Percentiles rank a stretch among this genome's conserved stretches.
Evolutionary conservation across 148 eudicot species (phyloP).

Genomic region (Rheum nobile): DNA sequence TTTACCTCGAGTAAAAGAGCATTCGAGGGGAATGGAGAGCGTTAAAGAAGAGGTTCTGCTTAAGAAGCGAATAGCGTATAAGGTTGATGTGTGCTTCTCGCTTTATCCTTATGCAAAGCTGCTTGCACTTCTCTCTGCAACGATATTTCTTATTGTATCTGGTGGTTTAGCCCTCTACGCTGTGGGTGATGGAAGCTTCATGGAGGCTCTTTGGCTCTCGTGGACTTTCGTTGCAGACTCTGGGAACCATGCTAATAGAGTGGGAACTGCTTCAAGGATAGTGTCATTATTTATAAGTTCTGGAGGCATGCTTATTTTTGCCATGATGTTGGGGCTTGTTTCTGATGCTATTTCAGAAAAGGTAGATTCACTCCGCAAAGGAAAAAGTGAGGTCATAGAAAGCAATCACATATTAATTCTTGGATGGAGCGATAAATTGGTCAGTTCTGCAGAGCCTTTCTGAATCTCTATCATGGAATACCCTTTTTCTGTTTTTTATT

Average conservation of each 20-base stretch:
- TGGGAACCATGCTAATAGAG: constrained; percentile 88
- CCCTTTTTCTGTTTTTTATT: background rate
- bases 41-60: constrained; percentile 69
- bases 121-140: constrained; percentile 83
- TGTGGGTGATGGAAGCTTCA: constrained; percentile 60
- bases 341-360: constrained; percentile 97
- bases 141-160: constrained; percentile 75
- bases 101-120: constrained; percentile 89
- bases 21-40: constrained; percentile 30
- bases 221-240: constrained; percentile 96
- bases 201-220: constrained; percentile 89
- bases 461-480: background rate
- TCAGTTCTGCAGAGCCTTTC: constrained; percentile 18
- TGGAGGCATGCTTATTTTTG: constrained; percentile 95
- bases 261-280: constrained; percentile 75
- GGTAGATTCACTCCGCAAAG: constrained; percentile 88
- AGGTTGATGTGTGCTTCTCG: constrained; percentile 86
- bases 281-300: constrained; percentile 81
- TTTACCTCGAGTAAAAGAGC: constrained; percentile 38
- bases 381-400: constrained; percentile 95
- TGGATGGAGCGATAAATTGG: constrained; percentile 98
- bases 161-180: constrained; percentile 87
- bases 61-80: constrained; percentile 81
- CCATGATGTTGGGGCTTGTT: constrained; percentile 95
- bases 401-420: constrained; percentile 76